Conservation (phyloP, 805 yeast genomes). For the Maudiozyma serrabonitensis region DNA sequence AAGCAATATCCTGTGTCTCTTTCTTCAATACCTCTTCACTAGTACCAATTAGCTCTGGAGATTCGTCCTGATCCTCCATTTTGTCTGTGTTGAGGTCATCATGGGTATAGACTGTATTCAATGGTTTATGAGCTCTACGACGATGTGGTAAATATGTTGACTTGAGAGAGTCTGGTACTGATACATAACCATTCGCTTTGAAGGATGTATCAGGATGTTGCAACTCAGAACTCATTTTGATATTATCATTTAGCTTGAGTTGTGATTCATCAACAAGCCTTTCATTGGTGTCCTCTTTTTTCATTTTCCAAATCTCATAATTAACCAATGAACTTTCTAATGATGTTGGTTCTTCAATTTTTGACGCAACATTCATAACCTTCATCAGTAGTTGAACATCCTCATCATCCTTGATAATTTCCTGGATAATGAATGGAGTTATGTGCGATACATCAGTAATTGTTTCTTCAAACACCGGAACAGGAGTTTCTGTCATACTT, state of each 20-base stretch:
- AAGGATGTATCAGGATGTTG: slow-evolving; percentile 50
- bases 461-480: slow-evolving; percentile 44
- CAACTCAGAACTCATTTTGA: slow-evolving; percentile 20
- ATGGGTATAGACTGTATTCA: slow-evolving; percentile 58
- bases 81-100: slow-evolving; percentile 34
- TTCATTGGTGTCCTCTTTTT: slow-evolving; percentile 9
- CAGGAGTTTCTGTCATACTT: slow-evolving; percentile 36
- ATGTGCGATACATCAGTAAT: slow-evolving; percentile 3
- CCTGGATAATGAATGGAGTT: slow-evolving; percentile 39
- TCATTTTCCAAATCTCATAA: slow-evolving; percentile 20
- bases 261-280: slow-evolving; percentile 11
- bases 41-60: slow-evolving; percentile 7
- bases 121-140: slow-evolving; percentile 54
- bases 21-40: slow-evolving; percentile 15
- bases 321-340: slow-evolving; percentile 3
- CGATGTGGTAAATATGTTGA: slow-evolving; percentile 76
- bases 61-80: slow-evolving; percentile 30
- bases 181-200: slow-evolving; percentile 62
- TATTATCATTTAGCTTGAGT: slow-evolving; percentile 18
- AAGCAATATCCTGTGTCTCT: slow-evolving; percentile 10
- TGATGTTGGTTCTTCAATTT: neutral
- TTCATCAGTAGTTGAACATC: slow-evolving; percentile 49
- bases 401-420: slow-evolving; percentile 60
- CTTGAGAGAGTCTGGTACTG: slow-evolving; percentile 65
- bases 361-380: slow-evolving; percentile 25